A percentile compares a stretch with the other conserved stretches of the same genome.
These are phyloP conservation scores for Cystobasidium tubakii DNA, from an alignment of 768 basidiomycete species.

Conservation along the genomic window DNA sequence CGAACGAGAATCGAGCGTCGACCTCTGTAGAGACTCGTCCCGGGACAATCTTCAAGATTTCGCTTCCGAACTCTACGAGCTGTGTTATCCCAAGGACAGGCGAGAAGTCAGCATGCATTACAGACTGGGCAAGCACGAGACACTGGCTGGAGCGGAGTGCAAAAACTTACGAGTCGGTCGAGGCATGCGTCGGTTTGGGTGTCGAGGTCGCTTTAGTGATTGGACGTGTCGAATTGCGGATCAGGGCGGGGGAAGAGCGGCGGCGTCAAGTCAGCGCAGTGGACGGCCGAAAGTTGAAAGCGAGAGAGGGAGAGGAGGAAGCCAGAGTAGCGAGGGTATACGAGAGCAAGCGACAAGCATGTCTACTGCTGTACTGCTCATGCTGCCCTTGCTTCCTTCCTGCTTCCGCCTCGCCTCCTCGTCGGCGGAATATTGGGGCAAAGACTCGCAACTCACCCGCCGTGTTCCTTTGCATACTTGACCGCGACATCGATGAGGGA, in stretches of 20 bases:
- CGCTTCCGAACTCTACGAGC: slow-evolving; percentile 96
- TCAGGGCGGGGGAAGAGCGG: neutral
- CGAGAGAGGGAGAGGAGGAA: neutral
- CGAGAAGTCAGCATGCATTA: neutral
- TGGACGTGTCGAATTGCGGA: neutral
- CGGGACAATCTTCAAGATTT: slow-evolving; percentile 89
- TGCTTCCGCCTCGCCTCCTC: neutral
- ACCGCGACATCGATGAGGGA: slow-evolving; percentile 72
- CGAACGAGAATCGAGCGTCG: slow-evolving; percentile 93
- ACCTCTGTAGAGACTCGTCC: slow-evolving; percentile 99
- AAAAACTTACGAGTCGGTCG: slow-evolving; percentile 71
- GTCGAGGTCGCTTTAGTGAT: slow-evolving; percentile 56
- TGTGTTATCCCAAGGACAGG: slow-evolving; percentile 48
- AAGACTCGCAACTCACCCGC: slow-evolving; percentile 53
- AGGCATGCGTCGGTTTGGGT: slow-evolving; percentile 69
- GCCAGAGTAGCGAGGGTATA: neutral
- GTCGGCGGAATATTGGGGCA: slow-evolving; percentile 12
- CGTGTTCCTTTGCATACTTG: slow-evolving; percentile 69
- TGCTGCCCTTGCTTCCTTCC: neutral
- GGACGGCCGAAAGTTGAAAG: neutral
- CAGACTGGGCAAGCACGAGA: neutral
- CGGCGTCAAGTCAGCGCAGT: neutral
- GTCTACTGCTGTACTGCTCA: neutral
- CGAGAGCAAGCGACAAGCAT: neutral
- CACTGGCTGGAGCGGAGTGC: neutral